A percentile compares a stretch with the other conserved stretches of the same genome.
phyloP scores from a whole-genome alignment of 305 asterid species.

The Solanum hybrid region DNA sequence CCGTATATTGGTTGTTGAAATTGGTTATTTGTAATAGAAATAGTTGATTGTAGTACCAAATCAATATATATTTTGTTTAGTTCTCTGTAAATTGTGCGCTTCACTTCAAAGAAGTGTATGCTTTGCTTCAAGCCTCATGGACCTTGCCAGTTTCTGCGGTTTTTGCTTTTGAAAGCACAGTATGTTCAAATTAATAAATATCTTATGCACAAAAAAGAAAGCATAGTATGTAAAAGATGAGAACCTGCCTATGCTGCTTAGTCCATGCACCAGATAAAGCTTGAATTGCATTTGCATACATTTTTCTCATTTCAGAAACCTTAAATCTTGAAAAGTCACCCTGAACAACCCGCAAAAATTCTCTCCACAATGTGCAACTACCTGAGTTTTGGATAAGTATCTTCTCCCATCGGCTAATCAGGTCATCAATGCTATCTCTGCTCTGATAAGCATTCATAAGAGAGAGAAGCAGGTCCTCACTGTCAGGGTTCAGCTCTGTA shows the following conservation, averaged over 20 bases:
- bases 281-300: constrained; percentile 80
- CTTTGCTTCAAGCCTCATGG: neutral
- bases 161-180: neutral
- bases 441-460: constrained; percentile 81
- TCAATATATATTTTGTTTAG: neutral
- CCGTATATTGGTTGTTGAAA: neutral
- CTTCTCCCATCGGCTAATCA: constrained; percentile 89
- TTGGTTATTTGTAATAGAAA: neutral
- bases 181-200: neutral
- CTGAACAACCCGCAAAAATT: constrained; percentile 66
- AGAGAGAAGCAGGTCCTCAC: constrained; percentile 70
- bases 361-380: constrained; percentile 83
- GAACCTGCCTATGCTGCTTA: constrained; percentile 98
- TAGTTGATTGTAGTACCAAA: neutral
- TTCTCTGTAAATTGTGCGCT: neutral
- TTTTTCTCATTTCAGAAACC: constrained; percentile 87
- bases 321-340: constrained; percentile 93
- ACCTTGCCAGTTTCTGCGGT: neutral
- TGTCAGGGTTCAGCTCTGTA: constrained; percentile 68
- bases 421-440: constrained; percentile 62
- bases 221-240: constrained; percentile 34
- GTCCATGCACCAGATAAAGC: constrained; percentile 79
- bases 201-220: neutral
- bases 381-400: constrained; percentile 64
- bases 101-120: neutral